Evolutionary conservation across 768 basidiomycete genomes (phyloP), one percentile per base, ranked within the genome.

Genomic region (Tephrocybe sp.): DNA sequence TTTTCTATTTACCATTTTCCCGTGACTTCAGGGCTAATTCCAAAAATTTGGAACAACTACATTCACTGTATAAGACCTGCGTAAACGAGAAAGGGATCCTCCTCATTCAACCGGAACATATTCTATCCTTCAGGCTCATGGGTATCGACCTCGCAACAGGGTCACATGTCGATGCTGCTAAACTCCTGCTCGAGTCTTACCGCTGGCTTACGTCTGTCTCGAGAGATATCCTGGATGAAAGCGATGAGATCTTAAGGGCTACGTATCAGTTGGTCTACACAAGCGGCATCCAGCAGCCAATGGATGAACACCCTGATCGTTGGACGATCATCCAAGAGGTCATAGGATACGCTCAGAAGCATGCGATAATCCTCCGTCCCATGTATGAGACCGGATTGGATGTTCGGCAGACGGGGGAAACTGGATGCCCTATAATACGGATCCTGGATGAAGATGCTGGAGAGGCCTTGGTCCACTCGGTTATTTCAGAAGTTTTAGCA

Each of bases 1-100:
- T 83, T 10, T 81, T 75, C 47, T 74, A 67, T 48, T 30, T 81
- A 1, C 82, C 81, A 2, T 79, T 82, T 52, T 76, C 74, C 13
- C 72, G 82, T 12, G 65, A 69, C 5, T 55, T 72, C 6, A 45
- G 59, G 30, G 23, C 70, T 26, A 45, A 55, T 26, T 5, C 30
- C 0, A 16, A 55, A 1, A 53, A 64, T 40, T 54, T 65, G 6
- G n/a, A 44, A 1, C 42, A 41, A 6, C 66, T 80, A 10, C 57
- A 50, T 6, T 22, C 44, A 5, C 39, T 82, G 4, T 68, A 73
- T 53, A 48, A 61, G 20, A 66, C 69, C 38, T 83, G 81, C 47
- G 65, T 62, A 53, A 45, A 45, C 0, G 60, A 61, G n/a, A 60
- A 66, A 8, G 80, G 80, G 0, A 57, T 83, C n/a, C 58, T 80